Evolutionary conservation across 148 eudicot species (phyloP).

Genomic region (Camellia lanceoleosa): DNA sequence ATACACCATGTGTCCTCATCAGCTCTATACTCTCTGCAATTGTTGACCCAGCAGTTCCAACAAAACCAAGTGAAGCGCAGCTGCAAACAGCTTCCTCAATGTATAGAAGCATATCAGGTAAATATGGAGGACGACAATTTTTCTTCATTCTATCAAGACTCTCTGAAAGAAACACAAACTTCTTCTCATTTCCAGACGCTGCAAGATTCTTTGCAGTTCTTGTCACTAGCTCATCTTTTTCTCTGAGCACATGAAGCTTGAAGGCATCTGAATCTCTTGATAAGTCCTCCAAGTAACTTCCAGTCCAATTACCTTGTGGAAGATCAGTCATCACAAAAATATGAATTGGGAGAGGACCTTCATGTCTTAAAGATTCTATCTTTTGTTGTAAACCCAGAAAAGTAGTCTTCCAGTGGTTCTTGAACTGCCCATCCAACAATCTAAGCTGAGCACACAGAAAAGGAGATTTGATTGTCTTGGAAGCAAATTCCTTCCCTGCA

Average conservation of each 20-base stretch:
- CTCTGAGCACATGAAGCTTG: constrained; percentile 42
- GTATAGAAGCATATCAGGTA: constrained; percentile 45
- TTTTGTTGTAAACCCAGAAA: constrained; percentile 40
- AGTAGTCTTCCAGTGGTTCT: constrained; percentile 48
- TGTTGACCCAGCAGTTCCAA: constrained; percentile 60
- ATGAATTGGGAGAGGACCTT: constrained; percentile 41
- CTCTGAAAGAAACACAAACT: constrained; percentile 12
- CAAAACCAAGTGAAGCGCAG: constrained; percentile 60
- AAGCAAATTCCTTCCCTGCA: constrained; percentile 57
- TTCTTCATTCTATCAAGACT: constrained; percentile 14
- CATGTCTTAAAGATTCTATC: constrained; percentile 36
- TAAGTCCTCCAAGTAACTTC: constrained; percentile 44
- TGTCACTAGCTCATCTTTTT: constrained; percentile 35
- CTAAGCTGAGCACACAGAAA: constrained; percentile 63
- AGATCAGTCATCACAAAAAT: constrained; percentile 67
- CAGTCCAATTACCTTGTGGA: constrained; percentile 47
- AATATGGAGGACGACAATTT: constrained; percentile 22
- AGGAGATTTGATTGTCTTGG: constrained; percentile 44
- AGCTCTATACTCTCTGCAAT: constrained; percentile 50
- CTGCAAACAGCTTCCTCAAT: constrained; percentile 51
- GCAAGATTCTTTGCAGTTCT: constrained; percentile 33
- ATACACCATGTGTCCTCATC: constrained; percentile 40
- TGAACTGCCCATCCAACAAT: constrained; percentile 62
- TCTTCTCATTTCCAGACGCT: constrained; percentile 24
- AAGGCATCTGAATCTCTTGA: constrained; percentile 30